Percentiles rank a stretch among this genome's conserved stretches.
Evolutionary conservation across 2,329 filamentous ascomycete species (phyloP).

Genomic region (Sporothrix variecibatus): DNA sequence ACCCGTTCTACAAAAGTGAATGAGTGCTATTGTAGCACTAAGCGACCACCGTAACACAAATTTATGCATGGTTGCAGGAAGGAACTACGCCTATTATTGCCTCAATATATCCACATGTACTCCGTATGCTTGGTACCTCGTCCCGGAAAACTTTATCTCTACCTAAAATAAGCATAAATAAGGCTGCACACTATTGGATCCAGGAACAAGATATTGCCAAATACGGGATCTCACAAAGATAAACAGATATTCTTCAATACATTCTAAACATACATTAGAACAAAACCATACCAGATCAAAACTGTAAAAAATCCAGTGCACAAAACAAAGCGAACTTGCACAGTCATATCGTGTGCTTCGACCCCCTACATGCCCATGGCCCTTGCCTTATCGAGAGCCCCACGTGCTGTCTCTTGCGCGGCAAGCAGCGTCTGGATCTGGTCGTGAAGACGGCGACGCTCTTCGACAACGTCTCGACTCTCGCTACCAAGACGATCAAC

Average conservation of each 20-base stretch:
- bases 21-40: no score
- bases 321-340: background rate
- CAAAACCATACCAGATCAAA: background rate
- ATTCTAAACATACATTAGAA: background rate
- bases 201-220: background rate
- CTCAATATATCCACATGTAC: background rate
- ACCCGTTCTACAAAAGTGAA: no score
- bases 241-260: background rate
- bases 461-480: background rate
- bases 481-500: background rate
- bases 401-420: background rate
- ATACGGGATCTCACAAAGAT: background rate
- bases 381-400: background rate
- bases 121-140: no score
- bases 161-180: background rate
- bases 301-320: background rate
- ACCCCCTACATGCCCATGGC: background rate
- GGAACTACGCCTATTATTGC: background rate
- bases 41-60: background rate
- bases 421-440: background rate
- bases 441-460: background rate
- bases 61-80: background rate
- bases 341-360: background rate
- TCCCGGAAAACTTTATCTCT: background rate
- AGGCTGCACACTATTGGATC: background rate